Evolutionary conservation across 1,139 yeast species (phyloP).

Genomic region (Tardiomyces digboiensis): DNA sequence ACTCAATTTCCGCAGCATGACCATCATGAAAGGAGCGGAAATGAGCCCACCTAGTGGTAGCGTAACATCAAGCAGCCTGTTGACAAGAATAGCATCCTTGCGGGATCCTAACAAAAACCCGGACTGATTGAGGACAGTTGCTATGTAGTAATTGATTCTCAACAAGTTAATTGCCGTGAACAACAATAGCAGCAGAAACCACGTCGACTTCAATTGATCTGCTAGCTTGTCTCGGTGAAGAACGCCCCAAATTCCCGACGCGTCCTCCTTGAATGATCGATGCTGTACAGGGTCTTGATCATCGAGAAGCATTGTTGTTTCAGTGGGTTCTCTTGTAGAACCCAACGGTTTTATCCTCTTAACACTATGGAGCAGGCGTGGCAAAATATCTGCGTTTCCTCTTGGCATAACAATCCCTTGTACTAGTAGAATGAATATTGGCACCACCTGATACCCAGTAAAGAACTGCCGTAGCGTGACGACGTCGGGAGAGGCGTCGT

Average conservation of each 20-base stretch:
- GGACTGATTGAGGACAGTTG: conserved; percentile 77
- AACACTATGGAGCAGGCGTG: not conserved
- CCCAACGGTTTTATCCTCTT: not conserved
- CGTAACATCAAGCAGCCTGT: conserved; percentile 73
- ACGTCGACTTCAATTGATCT: conserved; percentile 60
- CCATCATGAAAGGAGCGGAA: conserved; percentile 80
- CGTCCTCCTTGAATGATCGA: not conserved
- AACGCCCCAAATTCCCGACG: conserved; percentile 66
- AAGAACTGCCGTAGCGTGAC: conserved; percentile 44
- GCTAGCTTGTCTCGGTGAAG: conserved; percentile 56
- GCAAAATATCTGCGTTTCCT: not conserved
- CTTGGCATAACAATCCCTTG: conserved; percentile 70
- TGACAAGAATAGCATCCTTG: conserved; percentile 46
- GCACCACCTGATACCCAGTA: conserved; percentile 55
- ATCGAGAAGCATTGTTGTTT: not conserved
- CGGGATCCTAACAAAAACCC: conserved; percentile 50
- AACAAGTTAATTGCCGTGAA: conserved; percentile 86
- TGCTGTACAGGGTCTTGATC: not conserved
- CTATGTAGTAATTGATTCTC: conserved; percentile 84
- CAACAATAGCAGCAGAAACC: conserved; percentile 70
- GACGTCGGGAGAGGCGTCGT: conserved; percentile 35
- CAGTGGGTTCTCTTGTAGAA: not conserved
- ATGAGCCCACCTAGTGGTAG: conserved; percentile 80
- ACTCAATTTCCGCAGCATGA: conserved; percentile 45
- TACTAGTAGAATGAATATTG: conserved; percentile 60